A percentile compares a stretch with the other conserved stretches of the same genome.
Conservation (phyloP, 495 filamentous ascomycete species). For the Neurospora sp. region DNA sequence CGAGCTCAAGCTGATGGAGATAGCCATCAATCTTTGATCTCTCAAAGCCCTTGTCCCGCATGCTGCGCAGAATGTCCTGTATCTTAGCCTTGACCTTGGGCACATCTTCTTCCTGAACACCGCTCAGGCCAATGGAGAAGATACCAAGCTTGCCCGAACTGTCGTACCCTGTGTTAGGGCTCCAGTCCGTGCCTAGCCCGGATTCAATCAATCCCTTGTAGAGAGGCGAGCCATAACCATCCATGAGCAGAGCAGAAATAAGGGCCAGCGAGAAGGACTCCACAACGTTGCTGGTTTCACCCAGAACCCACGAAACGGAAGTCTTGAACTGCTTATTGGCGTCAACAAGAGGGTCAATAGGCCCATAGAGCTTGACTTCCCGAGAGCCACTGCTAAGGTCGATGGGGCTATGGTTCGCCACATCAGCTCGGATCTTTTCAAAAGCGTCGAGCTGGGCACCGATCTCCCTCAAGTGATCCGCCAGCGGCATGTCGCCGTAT, state of each 20-base stretch:
- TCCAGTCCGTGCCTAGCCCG: conserved; percentile 85
- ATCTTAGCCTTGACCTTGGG: conserved; percentile 65
- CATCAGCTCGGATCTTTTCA: conserved; percentile 55
- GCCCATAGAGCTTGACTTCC: conserved; percentile 63
- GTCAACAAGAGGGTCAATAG: conserved; percentile 79
- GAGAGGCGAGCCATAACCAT: conserved; percentile 91
- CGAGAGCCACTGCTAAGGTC: conserved; percentile 56
- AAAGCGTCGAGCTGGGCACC: conserved; percentile 62
- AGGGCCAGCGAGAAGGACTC: conserved; percentile 81
- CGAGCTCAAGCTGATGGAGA: conserved; percentile 83
- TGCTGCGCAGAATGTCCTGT: conserved; percentile 53
- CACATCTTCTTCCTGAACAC: conserved; percentile 69
- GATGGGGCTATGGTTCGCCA: conserved; percentile 65
- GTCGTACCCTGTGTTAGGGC: conserved; percentile 87
- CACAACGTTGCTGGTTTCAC: conserved; percentile 66
- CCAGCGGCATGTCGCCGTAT: conserved; percentile 85
- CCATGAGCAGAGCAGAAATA: conserved; percentile 69
- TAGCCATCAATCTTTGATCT: conserved; percentile 83
- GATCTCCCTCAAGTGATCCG: conserved; percentile 67
- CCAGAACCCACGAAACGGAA: conserved; percentile 84
- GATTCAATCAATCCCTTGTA: conserved; percentile 86
- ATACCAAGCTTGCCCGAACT: conserved; percentile 62
- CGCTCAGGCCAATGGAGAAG: conserved; percentile 84
- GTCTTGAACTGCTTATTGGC: conserved; percentile 84
- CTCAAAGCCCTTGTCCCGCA: conserved; percentile 68